phyloP scores from a whole-genome alignment of 306 rosid genomes.

The Parietaria judaica region DNA sequence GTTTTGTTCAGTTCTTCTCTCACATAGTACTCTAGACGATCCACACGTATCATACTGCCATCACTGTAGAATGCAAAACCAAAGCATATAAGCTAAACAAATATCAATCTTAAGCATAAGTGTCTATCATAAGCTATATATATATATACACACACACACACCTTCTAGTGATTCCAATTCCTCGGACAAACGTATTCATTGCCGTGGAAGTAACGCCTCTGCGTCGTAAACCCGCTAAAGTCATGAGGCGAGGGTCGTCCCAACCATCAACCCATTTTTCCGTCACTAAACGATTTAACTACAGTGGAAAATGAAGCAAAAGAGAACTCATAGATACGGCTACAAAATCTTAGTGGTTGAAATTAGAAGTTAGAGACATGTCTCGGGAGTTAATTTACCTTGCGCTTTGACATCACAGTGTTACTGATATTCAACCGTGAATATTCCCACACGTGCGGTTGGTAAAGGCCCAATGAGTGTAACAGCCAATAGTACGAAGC shows the following conservation, averaged over 20 bases:
- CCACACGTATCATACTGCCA: slow-evolving; percentile 74
- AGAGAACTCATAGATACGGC: slow-evolving; percentile 3
- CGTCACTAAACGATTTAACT: slow-evolving; percentile 84
- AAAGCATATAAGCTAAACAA: background rate
- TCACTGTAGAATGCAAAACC: slow-evolving; percentile 45
- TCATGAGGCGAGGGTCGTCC: slow-evolving; percentile 99
- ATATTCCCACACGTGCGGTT: slow-evolving; percentile 96
- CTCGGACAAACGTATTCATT: slow-evolving; percentile 84
- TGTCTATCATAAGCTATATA: too few species aligned
- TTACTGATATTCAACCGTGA: slow-evolving; percentile 88
- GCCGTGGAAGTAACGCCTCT: slow-evolving; percentile 83
- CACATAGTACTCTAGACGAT: slow-evolving; percentile 83
- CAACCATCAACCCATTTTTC: slow-evolving; percentile 95
- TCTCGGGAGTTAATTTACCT: slow-evolving; percentile 40
- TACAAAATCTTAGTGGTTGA: slow-evolving; percentile 7
- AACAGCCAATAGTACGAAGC: slow-evolving; percentile 94
- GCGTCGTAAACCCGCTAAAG: slow-evolving; percentile 85
- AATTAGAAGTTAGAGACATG: background rate
- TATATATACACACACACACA: slow-evolving; percentile 14
- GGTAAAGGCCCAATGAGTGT: slow-evolving; percentile 66
- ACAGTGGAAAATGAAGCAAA: slow-evolving; percentile 22
- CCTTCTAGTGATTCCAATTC: slow-evolving; percentile 99
- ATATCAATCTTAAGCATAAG: too few species aligned
- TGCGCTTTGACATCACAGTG: slow-evolving; percentile 94
- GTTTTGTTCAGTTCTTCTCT: slow-evolving; percentile 87